A percentile compares a stretch with the other conserved stretches of the same genome.
phyloP scores from a whole-genome alignment of 805 yeast genomes.

The Isabelozyma pseudorhagii region DNA sequence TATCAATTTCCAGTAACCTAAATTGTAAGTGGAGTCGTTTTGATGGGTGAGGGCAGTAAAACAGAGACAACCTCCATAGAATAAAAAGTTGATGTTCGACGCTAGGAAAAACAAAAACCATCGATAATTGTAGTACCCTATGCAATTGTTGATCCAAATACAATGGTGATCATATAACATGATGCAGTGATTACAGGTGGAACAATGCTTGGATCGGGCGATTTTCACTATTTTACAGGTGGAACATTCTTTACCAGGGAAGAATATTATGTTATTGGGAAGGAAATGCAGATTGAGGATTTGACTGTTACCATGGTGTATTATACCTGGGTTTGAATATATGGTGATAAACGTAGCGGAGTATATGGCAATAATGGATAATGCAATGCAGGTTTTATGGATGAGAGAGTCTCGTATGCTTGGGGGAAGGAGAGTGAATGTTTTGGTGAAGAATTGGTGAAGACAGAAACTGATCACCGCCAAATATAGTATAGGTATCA shows the following conservation, averaged over 20 bases:
- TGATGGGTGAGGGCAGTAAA: constrained; percentile 14
- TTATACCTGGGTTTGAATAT: constrained; percentile 43
- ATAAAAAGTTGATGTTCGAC: constrained; percentile 40
- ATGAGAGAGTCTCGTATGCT: constrained; percentile 3
- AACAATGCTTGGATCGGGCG: constrained; percentile 63
- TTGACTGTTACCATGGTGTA: constrained; percentile 10
- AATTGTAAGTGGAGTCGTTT: not conserved
- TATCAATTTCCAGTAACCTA: constrained; percentile 18
- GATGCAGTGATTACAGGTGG: constrained; percentile 54
- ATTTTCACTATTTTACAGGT: constrained; percentile 51
- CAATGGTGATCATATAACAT: constrained; percentile 59
- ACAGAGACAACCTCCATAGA: constrained; percentile 41
- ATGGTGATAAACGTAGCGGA: constrained; percentile 35
- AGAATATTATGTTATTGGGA: constrained; percentile 53
- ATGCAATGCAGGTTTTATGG: constrained; percentile 19
- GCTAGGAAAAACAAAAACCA: constrained; percentile 58
- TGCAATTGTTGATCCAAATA: constrained; percentile 68
- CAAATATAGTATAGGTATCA: constrained; percentile 42
- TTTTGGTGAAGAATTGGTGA: constrained; percentile 26
- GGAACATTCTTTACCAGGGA: constrained; percentile 41
- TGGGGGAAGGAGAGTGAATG: constrained; percentile 14
- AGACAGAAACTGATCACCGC: constrained; percentile 32
- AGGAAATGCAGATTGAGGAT: constrained; percentile 17
- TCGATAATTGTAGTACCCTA: constrained; percentile 62
- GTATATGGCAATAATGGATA: constrained; percentile 30